Conservation (phyloP, 768 basidiomycete species). For the Boletus fagicola region DNA sequence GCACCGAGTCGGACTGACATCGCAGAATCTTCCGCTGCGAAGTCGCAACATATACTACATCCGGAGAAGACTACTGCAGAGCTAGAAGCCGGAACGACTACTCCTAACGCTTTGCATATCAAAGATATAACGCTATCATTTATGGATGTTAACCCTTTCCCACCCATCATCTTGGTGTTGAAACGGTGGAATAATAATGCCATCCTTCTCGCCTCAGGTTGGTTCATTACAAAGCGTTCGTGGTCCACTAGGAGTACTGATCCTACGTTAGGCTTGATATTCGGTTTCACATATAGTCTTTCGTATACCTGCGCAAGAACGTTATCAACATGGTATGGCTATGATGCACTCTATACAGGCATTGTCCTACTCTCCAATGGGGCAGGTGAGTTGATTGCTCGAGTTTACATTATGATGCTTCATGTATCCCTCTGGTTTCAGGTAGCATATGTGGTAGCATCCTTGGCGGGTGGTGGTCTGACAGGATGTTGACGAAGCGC, state of each 20-base stretch:
- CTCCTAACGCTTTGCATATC: background rate
- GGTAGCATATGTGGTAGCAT: constrained; percentile 54
- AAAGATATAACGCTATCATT: constrained; percentile 53
- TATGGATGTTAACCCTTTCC: constrained; percentile 69
- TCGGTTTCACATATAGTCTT: constrained; percentile 67
- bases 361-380: constrained; percentile 76
- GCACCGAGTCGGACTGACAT: background rate
- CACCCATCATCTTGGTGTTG: constrained; percentile 57
- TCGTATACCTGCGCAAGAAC: constrained; percentile 75
- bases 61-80: background rate
- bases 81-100: constrained; percentile 7
- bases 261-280: constrained; percentile 55
- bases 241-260: background rate
- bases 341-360: constrained; percentile 69
- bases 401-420: background rate
- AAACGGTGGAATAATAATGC: constrained; percentile 64
- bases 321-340: constrained; percentile 60
- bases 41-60: constrained; percentile 6
- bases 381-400: constrained; percentile 42
- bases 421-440: constrained; percentile 3
- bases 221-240: background rate
- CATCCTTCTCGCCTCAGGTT: constrained; percentile 43
- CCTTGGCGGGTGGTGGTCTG: constrained; percentile 60
- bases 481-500: constrained; percentile 41
- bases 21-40: background rate